phyloP scores from a whole-genome alignment of 2,329 filamentous ascomycete species.

The Eurotiales sp. region DNA sequence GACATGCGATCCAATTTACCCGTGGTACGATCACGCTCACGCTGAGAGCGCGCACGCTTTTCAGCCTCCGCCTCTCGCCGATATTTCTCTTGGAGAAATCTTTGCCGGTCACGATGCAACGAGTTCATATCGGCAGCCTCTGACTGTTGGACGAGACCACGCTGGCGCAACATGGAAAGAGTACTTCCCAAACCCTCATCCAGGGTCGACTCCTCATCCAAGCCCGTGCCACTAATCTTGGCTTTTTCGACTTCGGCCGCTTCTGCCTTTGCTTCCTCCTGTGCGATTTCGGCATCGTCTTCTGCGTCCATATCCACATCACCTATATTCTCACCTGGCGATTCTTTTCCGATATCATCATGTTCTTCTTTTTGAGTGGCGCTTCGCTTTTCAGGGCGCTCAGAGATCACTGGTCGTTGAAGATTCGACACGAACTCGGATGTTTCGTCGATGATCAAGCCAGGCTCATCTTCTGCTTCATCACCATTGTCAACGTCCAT shows the following conservation, averaged over 20 bases:
- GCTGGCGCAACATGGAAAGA: constrained; percentile 76
- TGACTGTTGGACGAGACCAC: constrained; percentile 69
- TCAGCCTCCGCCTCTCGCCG: constrained; percentile 77
- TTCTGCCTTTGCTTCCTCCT: constrained; percentile 37
- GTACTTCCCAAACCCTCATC: constrained; percentile 76
- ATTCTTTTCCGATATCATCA: constrained; percentile 16
- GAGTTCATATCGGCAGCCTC: constrained; percentile 62
- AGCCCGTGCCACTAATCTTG: constrained; percentile 60
- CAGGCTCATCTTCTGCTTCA: constrained; percentile 52
- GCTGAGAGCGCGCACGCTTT: constrained; percentile 70
- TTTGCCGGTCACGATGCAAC: constrained; percentile 65
- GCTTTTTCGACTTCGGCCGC: constrained; percentile 54
- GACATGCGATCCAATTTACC: constrained; percentile 85
- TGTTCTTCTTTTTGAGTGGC: constrained; percentile 33
- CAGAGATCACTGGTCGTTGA: constrained; percentile 60
- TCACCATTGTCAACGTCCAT: constrained; percentile 60
- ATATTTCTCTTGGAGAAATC: constrained; percentile 75
- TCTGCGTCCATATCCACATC: constrained; percentile 42
- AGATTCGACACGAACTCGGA: constrained; percentile 90
- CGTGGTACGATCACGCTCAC: constrained; percentile 80
- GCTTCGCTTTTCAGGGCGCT: constrained; percentile 46
- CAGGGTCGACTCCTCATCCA: constrained; percentile 81
- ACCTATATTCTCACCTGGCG: constrained; percentile 18
- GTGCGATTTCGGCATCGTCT: constrained; percentile 51
- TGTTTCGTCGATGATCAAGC: constrained; percentile 91